phyloP scores from a whole-genome alignment of 2,329 filamentous ascomycete species.

The Pseudogymnoascus sp. region DNA sequence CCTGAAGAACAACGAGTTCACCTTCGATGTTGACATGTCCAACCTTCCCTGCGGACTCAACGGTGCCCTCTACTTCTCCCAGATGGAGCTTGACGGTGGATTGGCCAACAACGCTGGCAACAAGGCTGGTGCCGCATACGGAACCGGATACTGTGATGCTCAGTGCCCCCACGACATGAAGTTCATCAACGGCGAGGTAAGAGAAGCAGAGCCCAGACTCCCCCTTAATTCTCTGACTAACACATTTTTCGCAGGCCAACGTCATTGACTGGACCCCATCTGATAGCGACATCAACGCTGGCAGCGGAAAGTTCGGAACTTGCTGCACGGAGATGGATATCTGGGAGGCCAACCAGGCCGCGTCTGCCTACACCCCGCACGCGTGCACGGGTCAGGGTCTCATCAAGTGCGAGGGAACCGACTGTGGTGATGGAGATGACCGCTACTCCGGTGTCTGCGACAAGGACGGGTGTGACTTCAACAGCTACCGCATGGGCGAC shows the following conservation, averaged over 20 bases:
- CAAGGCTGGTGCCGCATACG: constrained; percentile 47
- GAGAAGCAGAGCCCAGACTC: constrained; percentile 21
- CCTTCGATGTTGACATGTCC: constrained; percentile 61
- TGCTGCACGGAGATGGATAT: constrained; percentile 59
- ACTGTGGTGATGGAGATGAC: constrained; percentile 23
- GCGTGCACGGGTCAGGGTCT: constrained; percentile 38
- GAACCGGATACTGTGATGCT: constrained; percentile 54
- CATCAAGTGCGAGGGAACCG: constrained; percentile 37
- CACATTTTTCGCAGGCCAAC: constrained; percentile 34
- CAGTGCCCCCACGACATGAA: constrained; percentile 43
- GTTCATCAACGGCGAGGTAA: constrained; percentile 39
- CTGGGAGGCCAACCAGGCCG: constrained; percentile 51
- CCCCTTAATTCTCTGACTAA: constrained; percentile 24
- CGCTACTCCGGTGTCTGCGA: constrained; percentile 50
- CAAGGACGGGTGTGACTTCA: constrained; percentile 55
- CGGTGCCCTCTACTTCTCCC: constrained; percentile 55
- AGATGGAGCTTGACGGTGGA: constrained; percentile 54
- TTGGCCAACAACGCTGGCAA: constrained; percentile 38
- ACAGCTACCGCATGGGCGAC: constrained; percentile 50
- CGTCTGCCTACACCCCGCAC: constrained; percentile 48
- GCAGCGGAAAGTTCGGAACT: constrained; percentile 41
- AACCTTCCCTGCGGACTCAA: constrained; percentile 59
- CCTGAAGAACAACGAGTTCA: constrained; percentile 57
- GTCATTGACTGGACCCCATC: constrained; percentile 39
- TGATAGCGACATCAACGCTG: constrained; percentile 39